phyloP scores from a whole-genome alignment of 2,329 filamentous ascomycete genomes.

The Scleromitrula shiraiana region DNA sequence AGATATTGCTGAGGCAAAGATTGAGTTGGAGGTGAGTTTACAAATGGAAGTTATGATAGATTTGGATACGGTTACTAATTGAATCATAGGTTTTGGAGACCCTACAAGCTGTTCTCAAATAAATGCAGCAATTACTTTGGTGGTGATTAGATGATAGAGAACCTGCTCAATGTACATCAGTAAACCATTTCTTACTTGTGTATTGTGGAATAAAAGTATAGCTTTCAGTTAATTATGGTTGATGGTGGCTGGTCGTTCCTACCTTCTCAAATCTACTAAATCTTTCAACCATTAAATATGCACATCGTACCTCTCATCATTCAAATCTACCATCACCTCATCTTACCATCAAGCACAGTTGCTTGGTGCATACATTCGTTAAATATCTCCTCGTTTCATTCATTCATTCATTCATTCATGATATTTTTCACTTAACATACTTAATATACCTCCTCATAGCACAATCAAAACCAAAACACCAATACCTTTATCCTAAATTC shows the following conservation, averaged over 20 bases:
- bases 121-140: conserved; percentile 32
- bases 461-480: no score
- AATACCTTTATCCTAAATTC: not conserved
- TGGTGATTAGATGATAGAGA: conserved; percentile 22
- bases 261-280: not conserved
- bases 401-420: not conserved
- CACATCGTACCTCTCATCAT: not conserved
- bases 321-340: not conserved
- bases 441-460: no score
- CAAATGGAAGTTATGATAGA: not conserved
- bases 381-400: not conserved
- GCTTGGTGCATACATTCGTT: conserved; percentile 2
- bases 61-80: conserved; percentile 26
- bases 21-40: conserved; percentile 82
- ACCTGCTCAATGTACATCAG: conserved; percentile 28
- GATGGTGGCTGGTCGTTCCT: conserved; percentile 8
- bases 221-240: not conserved
- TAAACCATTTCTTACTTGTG: conserved; percentile 24
- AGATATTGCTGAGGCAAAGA: conserved; percentile 97
- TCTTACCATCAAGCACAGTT: not conserved
- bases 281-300: no score
- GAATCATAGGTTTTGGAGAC: conserved; percentile 67
- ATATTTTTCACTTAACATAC: not conserved
- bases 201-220: conserved; percentile 13
- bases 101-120: conserved; percentile 74